Evolutionary conservation across 345 rosid genomes (phyloP).

Genomic region (Aquilaria yunnanensis): DNA sequence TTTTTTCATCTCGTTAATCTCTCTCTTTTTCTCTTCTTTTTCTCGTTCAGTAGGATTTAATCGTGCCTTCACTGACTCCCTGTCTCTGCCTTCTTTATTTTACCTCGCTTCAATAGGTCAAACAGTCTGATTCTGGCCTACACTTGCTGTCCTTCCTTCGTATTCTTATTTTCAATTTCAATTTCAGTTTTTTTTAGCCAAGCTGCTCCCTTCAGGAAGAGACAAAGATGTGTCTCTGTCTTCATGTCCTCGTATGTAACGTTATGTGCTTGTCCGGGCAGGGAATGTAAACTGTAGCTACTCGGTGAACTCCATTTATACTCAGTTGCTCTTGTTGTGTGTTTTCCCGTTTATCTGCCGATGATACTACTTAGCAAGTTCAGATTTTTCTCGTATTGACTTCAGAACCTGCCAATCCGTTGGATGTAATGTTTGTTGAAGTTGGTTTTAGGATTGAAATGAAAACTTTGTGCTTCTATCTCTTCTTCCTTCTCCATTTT

Average conservation of each 20-base stretch:
- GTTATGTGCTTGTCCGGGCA: not conserved
- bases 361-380: not conserved
- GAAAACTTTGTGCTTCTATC: conserved; percentile 27
- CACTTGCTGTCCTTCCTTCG: not conserved
- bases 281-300: not conserved
- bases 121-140: conserved; percentile 22
- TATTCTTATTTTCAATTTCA: not conserved
- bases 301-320: not conserved
- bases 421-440: conserved; percentile 10
- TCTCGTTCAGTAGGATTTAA: too few relatives aligned
- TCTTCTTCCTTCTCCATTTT: conserved; percentile 23
- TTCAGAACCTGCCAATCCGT: conserved; percentile 14
- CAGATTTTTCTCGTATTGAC: not conserved
- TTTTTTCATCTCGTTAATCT: too few relatives aligned
- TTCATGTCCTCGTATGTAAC: not conserved
- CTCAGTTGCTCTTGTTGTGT: not conserved
- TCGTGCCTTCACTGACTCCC: too few relatives aligned
- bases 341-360: not conserved
- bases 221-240: not conserved
- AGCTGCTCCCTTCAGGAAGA: conserved; percentile 1
- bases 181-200: not conserved
- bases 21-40: too few relatives aligned
- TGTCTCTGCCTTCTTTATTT: too few relatives aligned
- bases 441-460: conserved; percentile 23
- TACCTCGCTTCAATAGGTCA: not conserved